phyloP scores from a whole-genome alignment of 2,329 filamentous ascomycete genomes.

The Myriosclerotinia duriaeana region DNA sequence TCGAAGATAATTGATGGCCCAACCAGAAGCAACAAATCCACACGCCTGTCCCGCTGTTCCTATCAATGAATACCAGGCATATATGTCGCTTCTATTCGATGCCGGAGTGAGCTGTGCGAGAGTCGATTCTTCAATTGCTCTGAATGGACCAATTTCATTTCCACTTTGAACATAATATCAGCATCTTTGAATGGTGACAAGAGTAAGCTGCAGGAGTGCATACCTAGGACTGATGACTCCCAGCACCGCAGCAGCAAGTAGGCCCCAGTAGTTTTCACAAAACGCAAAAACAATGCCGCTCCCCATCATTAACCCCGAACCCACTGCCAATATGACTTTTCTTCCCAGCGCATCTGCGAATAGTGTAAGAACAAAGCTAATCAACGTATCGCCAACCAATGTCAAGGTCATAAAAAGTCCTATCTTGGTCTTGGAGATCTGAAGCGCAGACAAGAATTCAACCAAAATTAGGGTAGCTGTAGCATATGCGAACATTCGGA shows the following conservation, averaged over 20 bases:
- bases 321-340: slow-evolving; percentile 52
- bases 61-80: slow-evolving; percentile 60
- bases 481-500: slow-evolving; percentile 64
- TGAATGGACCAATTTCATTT: slow-evolving; percentile 63
- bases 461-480: slow-evolving; percentile 57
- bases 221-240: slow-evolving; percentile 61
- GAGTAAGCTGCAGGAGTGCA: not conserved
- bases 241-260: slow-evolving; percentile 57
- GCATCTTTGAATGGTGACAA: not conserved
- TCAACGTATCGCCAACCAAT: slow-evolving; percentile 56
- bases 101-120: slow-evolving; percentile 55
- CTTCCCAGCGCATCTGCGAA: slow-evolving; percentile 59
- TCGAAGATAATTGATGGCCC: slow-evolving; percentile 54
- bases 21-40: slow-evolving; percentile 60
- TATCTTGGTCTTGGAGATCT: slow-evolving; percentile 51
- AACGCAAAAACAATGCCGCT: slow-evolving; percentile 58
- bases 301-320: slow-evolving; percentile 54
- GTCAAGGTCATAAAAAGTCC: slow-evolving; percentile 68
- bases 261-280: slow-evolving; percentile 55
- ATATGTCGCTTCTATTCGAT: slow-evolving; percentile 53
- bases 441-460: slow-evolving; percentile 53
- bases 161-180: slow-evolving; percentile 45
- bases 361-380: slow-evolving; percentile 59
- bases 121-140: slow-evolving; percentile 61
- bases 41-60: slow-evolving; percentile 61